phyloP scores from a whole-genome alignment of 2,329 filamentous ascomycete species.

The Podosphaera fusca region DNA sequence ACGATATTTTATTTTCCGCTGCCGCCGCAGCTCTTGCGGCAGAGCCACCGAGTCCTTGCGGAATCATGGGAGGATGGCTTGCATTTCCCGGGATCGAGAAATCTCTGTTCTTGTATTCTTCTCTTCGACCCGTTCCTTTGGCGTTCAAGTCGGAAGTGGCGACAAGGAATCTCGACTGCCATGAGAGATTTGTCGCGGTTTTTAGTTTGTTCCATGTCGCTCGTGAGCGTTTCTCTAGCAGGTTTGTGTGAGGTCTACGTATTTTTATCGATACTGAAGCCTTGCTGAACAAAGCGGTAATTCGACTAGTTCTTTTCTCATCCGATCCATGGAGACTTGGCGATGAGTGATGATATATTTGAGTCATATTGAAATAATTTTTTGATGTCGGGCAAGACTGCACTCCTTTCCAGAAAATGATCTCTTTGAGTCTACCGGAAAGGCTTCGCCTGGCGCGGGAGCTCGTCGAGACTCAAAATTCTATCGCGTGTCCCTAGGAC shows the following conservation, averaged over 20 bases:
- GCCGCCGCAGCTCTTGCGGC: slow-evolving; percentile 35
- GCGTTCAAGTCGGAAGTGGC: slow-evolving; percentile 7
- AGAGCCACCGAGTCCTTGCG: slow-evolving; percentile 33
- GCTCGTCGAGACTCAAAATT: no score
- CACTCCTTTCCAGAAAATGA: no score
- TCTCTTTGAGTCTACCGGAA: no score
- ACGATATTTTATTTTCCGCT: neutral
- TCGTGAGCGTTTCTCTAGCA: slow-evolving; percentile 9
- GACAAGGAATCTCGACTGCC: slow-evolving; percentile 10
- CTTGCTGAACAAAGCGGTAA: slow-evolving; percentile 12
- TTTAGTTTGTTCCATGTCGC: slow-evolving; percentile 14
- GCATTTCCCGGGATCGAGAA: slow-evolving; percentile 17
- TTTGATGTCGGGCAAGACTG: no score
- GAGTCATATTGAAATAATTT: no score
- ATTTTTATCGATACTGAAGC: slow-evolving; percentile 15
- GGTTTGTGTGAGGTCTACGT: slow-evolving; percentile 12
- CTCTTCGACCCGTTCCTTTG: neutral
- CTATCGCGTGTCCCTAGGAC: no score
- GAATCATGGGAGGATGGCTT: slow-evolving; percentile 35
- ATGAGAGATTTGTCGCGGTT: slow-evolving; percentile 15
- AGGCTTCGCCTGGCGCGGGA: no score
- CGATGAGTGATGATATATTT: no score
- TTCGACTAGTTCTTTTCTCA: neutral
- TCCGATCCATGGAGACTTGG: no score
- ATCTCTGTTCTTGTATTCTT: slow-evolving; percentile 4